Evolutionary conservation across 345 rosid species (phyloP), one percentile per base, ranked within the genome.

Genomic region (Syzygium jambos): DNA sequence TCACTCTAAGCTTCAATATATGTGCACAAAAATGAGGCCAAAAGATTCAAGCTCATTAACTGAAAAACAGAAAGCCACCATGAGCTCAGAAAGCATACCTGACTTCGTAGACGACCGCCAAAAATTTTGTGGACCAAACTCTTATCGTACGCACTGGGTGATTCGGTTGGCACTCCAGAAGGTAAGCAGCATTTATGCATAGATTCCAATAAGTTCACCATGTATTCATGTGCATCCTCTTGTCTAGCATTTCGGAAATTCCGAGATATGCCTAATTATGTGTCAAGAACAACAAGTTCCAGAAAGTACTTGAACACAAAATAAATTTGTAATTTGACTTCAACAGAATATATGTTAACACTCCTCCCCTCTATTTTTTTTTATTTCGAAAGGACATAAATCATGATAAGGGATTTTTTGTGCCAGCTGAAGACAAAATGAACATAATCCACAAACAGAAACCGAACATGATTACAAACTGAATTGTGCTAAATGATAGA

Each of bases 111-210:
- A 88, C 92, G 96, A 84, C 99, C 99, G 25, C 99, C 99, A 90
- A 98, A 98, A 85, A 98, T 98, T 88, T 94, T 96, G 94, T 96
- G 98, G 9, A 98, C 99, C 93, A 95, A 92, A 93, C 99, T 98
- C 91, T 89, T 95, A 89, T 95, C 97, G 89, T 95, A 95, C 88
- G 99, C 99, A 89, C 94, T 89, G 73, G 98, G 92, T 16, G 99
- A 98, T 91, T 96, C 96, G 30, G 95, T 96, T 17, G 95, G 95
- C 85, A 98, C 97, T 88, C 99, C 99, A 52, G 96, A 96, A 51
- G 99, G 99, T 78, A 98, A 91, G 95, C 96, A 95, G 87, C 99
- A 96, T 89, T 95, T 98, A 88, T 98, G 99, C 99, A 98, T 98
- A 56, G 98, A 98, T 88, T 98, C 99, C 83, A 98, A 93, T 90